These are phyloP conservation scores for Microcos paniculata DNA, from an alignment of 345 rosid genomes.

Conservation along the genomic window DNA sequence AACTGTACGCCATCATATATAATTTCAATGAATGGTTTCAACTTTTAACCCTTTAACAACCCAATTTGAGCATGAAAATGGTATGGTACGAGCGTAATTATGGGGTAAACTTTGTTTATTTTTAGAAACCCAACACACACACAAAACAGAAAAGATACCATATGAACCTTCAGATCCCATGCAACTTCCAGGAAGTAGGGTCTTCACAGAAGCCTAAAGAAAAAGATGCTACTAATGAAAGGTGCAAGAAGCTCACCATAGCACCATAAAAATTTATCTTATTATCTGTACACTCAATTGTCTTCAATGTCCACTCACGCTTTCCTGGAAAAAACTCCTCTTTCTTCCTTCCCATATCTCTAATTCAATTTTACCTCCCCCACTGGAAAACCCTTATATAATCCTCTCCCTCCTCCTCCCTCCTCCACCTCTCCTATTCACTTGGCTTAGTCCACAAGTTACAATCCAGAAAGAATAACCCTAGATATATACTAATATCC, in stretches of 20 bases:
- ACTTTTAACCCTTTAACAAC: neutral
- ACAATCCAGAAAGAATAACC: neutral
- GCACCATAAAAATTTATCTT: neutral
- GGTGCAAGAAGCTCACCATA: constrained; percentile 30
- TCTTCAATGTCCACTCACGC: constrained; percentile 17
- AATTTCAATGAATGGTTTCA: neutral
- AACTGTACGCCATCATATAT: neutral
- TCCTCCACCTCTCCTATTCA: neutral
- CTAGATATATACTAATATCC: neutral
- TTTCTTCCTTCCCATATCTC: neutral
- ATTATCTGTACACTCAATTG: constrained; percentile 8
- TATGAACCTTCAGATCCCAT: constrained; percentile 5
- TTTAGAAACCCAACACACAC: neutral
- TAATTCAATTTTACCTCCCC: neutral
- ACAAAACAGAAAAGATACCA: neutral
- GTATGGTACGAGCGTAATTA: neutral
- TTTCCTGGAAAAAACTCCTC: constrained; percentile 29
- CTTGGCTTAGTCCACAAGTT: neutral
- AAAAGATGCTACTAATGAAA: constrained; percentile 16
- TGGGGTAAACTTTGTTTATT: neutral
- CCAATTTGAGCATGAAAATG: neutral
- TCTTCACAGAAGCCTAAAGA: constrained; percentile 7
- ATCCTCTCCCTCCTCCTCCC: neutral
- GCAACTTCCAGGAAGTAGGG: constrained; percentile 66
- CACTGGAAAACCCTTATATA: constrained; percentile 19